These are phyloP conservation scores for Begonia masoniana DNA, from an alignment of 306 rosid species.

Conservation along the genomic window DNA sequence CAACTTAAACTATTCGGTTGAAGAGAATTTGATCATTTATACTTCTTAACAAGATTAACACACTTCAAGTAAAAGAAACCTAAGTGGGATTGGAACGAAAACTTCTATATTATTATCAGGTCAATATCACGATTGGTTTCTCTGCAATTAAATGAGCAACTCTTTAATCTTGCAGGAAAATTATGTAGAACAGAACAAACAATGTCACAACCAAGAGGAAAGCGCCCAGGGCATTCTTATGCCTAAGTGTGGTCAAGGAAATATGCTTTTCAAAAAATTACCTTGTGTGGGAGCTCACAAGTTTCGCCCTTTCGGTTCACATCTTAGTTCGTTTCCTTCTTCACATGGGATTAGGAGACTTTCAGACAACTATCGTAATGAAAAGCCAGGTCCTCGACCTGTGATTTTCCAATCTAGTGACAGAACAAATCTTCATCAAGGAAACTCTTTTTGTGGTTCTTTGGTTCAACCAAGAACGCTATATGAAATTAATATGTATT, in stretches of 20 bases:
- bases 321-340: slow-evolving; percentile 14
- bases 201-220: slow-evolving; percentile 23
- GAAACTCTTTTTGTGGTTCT: slow-evolving; percentile 14
- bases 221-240: slow-evolving; percentile 18
- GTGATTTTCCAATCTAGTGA: slow-evolving; percentile 10
- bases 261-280: slow-evolving; percentile 6
- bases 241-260: slow-evolving; percentile 12
- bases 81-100: too few species aligned
- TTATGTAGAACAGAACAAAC: slow-evolving; percentile 24
- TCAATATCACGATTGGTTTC: neutral
- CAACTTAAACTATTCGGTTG: neutral
- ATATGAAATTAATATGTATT: slow-evolving; percentile 18
- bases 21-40: neutral
- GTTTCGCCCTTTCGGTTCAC: slow-evolving; percentile 16
- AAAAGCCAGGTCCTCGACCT: slow-evolving; percentile 9
- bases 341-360: slow-evolving; percentile 11
- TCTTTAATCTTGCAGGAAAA: slow-evolving; percentile 38
- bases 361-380: neutral
- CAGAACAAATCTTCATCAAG: slow-evolving; percentile 28
- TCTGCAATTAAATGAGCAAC: neutral
- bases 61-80: neutral
- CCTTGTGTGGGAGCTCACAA: slow-evolving; percentile 17
- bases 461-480: slow-evolving; percentile 14
- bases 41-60: neutral
- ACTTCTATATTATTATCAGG: slow-evolving; percentile 2